phyloP scores from a whole-genome alignment of 1,284 basidiomycete species.

The Irpex sp. region DNA sequence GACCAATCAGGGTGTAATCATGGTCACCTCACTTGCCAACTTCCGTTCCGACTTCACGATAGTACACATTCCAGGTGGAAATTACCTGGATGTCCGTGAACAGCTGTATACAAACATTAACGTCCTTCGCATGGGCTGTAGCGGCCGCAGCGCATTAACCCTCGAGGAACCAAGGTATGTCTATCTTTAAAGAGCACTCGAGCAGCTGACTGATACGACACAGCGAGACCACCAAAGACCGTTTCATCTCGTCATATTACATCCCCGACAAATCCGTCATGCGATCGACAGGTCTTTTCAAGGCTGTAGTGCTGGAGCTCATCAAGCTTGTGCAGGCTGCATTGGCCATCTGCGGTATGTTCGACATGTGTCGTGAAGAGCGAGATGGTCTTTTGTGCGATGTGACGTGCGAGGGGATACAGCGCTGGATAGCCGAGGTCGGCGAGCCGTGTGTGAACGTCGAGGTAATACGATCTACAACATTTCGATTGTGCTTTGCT shows the following conservation, averaged over 20 bases:
- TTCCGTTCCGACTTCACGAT: conserved; percentile 83
- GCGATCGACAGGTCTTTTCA: conserved; percentile 39
- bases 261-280: conserved; percentile 41
- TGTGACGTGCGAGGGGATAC: conserved; percentile 63
- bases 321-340: conserved; percentile 69
- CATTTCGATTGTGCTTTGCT: neutral
- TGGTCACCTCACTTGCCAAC: conserved; percentile 79
- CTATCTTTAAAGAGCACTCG: neutral
- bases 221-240: conserved; percentile 74
- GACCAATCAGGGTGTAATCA: conserved; percentile 65
- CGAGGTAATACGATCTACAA: conserved; percentile 42
- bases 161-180: conserved; percentile 68
- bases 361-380: conserved; percentile 38
- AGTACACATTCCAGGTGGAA: conserved; percentile 68
- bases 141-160: conserved; percentile 69
- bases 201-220: neutral
- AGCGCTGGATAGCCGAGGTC: conserved; percentile 60
- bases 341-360: conserved; percentile 68
- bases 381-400: conserved; percentile 72
- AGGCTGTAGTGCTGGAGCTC: conserved; percentile 64
- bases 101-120: conserved; percentile 77
- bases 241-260: conserved; percentile 68
- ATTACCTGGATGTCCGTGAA: conserved; percentile 57
- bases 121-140: conserved; percentile 73
- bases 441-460: conserved; percentile 57